Base-by-base conservation (phyloP, 2,329 filamentous ascomycete species). In the Chaetomiaceae sp. region DNA sequence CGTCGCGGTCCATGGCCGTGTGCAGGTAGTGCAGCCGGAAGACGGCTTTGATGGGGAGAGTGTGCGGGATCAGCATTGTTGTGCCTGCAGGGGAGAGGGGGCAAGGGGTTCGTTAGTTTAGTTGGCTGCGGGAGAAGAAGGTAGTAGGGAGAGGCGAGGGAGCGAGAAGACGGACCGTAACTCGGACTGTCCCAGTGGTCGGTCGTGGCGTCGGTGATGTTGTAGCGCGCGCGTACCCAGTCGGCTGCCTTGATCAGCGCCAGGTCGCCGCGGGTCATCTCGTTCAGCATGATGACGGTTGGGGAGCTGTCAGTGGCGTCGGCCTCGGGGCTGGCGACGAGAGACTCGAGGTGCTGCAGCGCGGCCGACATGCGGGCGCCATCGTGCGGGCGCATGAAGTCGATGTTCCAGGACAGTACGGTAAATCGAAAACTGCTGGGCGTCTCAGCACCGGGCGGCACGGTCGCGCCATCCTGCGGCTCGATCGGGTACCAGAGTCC, bases 1-100 rank as follows among this genome's bases (percentile, higher is more conserved):
- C 76, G 54, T 81, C 77, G 6, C 76, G 66, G 36, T 70, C 68
- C 66, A 78, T 76, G 10, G 58, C 58, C 2, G 73, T 74, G 17
- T 64, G 55, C 38, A 65, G 66, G 43, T 76, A 78, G 29, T 69
- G 68, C 1, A 79, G 68, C 6, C 78, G 69, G 49, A 78, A 79
- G 18, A 71, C 68, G 0, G 60, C 55, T 0, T 60, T 50, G 42
- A 79, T 62, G 5, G 61, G 57, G 5, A 79, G 56, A 3, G 68
- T 62, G n/a, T 61, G 62, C 46, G 77, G 73, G 1, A 80, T 53
- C 10, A 81, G 65, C 1, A 68, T 77, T 6, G 65, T 68, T 0
- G 77, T 81, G 4, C 76, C 77, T 54, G 35, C 2, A 19, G 35
- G 2, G 17, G 27, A 15, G 11, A 12, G 19, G 39, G 40, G 15